phyloP scores from a whole-genome alignment of 163 green algal genomes.

The Chlamydomonas reinhardtii region DNA sequence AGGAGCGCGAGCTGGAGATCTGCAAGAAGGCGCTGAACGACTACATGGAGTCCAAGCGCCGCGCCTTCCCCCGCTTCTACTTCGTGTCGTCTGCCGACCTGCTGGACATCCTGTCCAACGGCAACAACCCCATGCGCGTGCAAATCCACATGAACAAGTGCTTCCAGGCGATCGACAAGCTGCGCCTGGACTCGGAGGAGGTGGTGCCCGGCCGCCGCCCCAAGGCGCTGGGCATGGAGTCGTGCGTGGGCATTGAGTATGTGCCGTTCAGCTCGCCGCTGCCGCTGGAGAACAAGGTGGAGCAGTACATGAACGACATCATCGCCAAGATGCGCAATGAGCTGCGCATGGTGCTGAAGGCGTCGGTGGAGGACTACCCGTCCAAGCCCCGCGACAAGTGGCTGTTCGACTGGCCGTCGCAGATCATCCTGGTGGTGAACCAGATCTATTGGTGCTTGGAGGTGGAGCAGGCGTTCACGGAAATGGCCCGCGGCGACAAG shows the following conservation, averaged over 20 bases:
- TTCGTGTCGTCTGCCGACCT: slow-evolving; percentile 92
- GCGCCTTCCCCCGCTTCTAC: slow-evolving; percentile 92
- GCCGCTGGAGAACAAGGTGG: slow-evolving; percentile 87
- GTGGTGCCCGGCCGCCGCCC: slow-evolving; percentile 69
- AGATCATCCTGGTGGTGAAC: slow-evolving; percentile 92
- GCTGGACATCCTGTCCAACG: slow-evolving; percentile 92
- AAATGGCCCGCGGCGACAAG: slow-evolving; percentile 75
- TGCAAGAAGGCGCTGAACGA: slow-evolving; percentile 90
- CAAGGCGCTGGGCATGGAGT: slow-evolving; percentile 84
- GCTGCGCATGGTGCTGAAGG: slow-evolving; percentile 78
- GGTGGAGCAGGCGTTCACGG: slow-evolving; percentile 84
- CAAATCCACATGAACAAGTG: slow-evolving; percentile 89
- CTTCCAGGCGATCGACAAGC: slow-evolving; percentile 88
- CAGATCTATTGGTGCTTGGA: slow-evolving; percentile 93
- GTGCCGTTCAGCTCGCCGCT: slow-evolving; percentile 79
- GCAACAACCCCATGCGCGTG: slow-evolving; percentile 80
- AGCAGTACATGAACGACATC: slow-evolving; percentile 91
- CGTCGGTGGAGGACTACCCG: slow-evolving; percentile 82
- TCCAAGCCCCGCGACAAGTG: slow-evolving; percentile 81
- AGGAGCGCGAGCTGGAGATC: slow-evolving; percentile 86
- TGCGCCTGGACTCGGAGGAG: slow-evolving; percentile 81
- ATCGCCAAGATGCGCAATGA: slow-evolving; percentile 89
- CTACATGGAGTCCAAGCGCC: slow-evolving; percentile 92
- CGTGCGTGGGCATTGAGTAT: slow-evolving; percentile 87
- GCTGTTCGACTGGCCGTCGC: slow-evolving; percentile 89